These are phyloP conservation scores for Aspergillus luchuensis DNA, from an alignment of 2,329 filamentous ascomycete species.

Conservation along the genomic window DNA sequence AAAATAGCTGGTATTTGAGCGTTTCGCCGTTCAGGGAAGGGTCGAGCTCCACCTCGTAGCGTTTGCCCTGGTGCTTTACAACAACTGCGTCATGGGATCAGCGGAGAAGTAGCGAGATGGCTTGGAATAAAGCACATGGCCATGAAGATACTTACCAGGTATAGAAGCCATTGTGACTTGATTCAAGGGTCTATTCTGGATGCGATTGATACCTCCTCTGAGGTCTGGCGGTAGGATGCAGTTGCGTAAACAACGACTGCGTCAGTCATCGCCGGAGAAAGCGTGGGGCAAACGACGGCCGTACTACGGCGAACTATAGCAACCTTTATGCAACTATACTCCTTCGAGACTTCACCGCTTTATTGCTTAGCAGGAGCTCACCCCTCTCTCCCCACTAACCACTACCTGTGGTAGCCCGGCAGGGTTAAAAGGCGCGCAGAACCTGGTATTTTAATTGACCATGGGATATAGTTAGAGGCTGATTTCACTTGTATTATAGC, in stretches of 20 bases:
- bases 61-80: conserved; percentile 94
- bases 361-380: no score
- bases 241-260: conserved; percentile 22
- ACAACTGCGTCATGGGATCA: conserved; percentile 61
- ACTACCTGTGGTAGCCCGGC: no score
- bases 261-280: conserved; percentile 17
- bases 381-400: no score
- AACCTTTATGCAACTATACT: neutral
- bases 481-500: fast-evolving
- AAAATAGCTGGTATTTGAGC: conserved; percentile 95
- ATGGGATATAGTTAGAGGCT: no score
- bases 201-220: conserved; percentile 5
- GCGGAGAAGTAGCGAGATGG: conserved; percentile 3
- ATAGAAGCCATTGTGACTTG: conserved; percentile 55
- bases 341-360: neutral
- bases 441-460: no score
- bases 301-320: neutral
- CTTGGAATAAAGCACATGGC: neutral
- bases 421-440: no score
- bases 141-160: conserved; percentile 49
- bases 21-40: conserved; percentile 80
- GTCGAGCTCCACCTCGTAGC: conserved; percentile 92
- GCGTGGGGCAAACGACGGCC: conserved; percentile 23
- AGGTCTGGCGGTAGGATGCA: conserved; percentile 11
- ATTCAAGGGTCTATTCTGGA: conserved; percentile 1